phyloP scores from a whole-genome alignment of 2,329 filamentous ascomycete genomes.

The Colletotrichum lupini region DNA sequence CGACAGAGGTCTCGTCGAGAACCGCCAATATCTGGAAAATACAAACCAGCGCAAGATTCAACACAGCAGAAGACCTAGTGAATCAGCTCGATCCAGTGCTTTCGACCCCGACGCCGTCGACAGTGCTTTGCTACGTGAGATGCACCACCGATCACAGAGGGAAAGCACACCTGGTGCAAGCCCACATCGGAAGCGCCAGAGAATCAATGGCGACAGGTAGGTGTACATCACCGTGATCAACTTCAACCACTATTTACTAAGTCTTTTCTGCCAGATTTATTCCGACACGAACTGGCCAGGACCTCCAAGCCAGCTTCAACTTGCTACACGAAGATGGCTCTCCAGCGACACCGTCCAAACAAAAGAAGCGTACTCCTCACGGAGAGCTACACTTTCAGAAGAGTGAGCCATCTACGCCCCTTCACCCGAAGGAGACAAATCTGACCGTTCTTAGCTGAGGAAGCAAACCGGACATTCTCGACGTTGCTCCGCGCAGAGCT shows the following conservation, averaged over 20 bases:
- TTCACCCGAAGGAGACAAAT: background rate
- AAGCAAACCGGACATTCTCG: conserved; percentile 94
- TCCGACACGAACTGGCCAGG: conserved; percentile 91
- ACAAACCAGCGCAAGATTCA: conserved; percentile 47
- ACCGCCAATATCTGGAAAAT: conserved; percentile 52
- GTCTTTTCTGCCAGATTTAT: conserved; percentile 77
- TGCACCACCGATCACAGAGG: conserved; percentile 60
- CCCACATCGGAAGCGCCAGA: conserved; percentile 68
- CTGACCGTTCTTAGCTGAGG: conserved; percentile 71
- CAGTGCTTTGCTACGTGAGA: conserved; percentile 61
- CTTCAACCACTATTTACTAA: background rate
- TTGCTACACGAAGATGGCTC: conserved; percentile 93
- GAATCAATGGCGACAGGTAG: conserved; percentile 72
- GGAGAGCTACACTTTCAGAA: conserved; percentile 95
- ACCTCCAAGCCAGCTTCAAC: conserved; percentile 92
- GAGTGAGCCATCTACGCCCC: conserved; percentile 65
- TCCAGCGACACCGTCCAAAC: conserved; percentile 87
- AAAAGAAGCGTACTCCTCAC: conserved; percentile 86
- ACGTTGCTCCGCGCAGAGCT: conserved; percentile 89
- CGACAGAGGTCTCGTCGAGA: conserved; percentile 56
- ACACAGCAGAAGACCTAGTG: conserved; percentile 48
- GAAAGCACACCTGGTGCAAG: conserved; percentile 65
- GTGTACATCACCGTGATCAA: conserved; percentile 31
- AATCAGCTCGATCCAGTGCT: conserved; percentile 47
- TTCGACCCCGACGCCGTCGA: conserved; percentile 64